phyloP scores from a whole-genome alignment of 768 basidiomycete species.

The Serendipita indica region DNA sequence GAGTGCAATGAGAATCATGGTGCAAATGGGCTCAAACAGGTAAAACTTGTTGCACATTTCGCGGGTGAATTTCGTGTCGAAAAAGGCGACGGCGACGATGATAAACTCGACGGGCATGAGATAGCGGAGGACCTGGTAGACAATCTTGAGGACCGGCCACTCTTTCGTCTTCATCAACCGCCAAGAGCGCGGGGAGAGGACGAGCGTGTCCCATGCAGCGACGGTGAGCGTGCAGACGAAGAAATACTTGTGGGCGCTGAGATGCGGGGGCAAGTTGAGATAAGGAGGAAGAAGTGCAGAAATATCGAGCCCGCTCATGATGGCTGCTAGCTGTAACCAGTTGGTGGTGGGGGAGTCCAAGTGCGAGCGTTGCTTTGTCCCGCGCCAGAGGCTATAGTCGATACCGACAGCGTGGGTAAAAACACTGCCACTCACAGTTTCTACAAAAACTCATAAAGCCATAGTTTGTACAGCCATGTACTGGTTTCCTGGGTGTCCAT shows the following conservation, averaged over 20 bases:
- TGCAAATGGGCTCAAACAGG: slow-evolving; percentile 77
- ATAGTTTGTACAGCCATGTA: no score
- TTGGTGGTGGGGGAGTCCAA: not conserved
- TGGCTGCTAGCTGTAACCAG: not conserved
- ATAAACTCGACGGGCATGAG: slow-evolving; percentile 73
- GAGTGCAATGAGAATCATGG: slow-evolving; percentile 62
- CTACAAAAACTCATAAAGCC: no score
- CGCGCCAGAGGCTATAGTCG: no score
- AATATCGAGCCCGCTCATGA: slow-evolving; percentile 12
- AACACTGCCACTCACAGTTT: no score
- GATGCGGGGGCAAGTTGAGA: slow-evolving; percentile 59
- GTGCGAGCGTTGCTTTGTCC: not conserved
- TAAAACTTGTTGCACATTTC: slow-evolving; percentile 50
- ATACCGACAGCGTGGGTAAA: no score
- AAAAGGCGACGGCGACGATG: slow-evolving; percentile 69
- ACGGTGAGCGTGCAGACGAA: slow-evolving; percentile 81
- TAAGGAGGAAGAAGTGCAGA: slow-evolving; percentile 37
- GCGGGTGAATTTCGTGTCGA: slow-evolving; percentile 54
- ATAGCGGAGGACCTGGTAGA: slow-evolving; percentile 58
- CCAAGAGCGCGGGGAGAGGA: slow-evolving; percentile 67
- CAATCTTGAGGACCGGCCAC: slow-evolving; percentile 65
- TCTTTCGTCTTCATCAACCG: slow-evolving; percentile 43
- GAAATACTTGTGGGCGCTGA: slow-evolving; percentile 79
- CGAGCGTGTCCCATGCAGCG: slow-evolving; percentile 79
- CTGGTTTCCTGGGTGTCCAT: no score